These are phyloP conservation scores for Piromyces sp. DNA, from an alignment of 192 early-diverging fungal genomes.

Conservation along the genomic window DNA sequence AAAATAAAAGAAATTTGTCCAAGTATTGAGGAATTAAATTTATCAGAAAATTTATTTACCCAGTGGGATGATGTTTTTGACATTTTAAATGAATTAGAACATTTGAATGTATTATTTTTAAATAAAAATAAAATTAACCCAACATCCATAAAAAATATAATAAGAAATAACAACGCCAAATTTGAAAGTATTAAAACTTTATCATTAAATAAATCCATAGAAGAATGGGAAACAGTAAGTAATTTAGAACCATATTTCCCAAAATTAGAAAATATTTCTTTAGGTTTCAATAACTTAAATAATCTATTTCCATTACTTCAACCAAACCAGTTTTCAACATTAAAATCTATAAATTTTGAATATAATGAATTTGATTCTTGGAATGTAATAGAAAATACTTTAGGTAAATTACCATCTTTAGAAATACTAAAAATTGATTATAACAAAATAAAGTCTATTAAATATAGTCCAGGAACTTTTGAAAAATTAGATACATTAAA, in stretches of 20 bases:
- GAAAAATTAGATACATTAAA: background rate
- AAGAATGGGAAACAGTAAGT: slow-evolving; percentile 13
- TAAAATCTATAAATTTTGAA: slow-evolving; percentile 17
- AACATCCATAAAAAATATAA: background rate
- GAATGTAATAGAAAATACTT: slow-evolving; percentile 4
- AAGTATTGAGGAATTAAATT: slow-evolving; percentile 19
- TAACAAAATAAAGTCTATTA: background rate
- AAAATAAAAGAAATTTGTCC: slow-evolving; percentile 6
- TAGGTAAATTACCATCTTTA: background rate
- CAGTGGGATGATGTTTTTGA: slow-evolving; percentile 13
- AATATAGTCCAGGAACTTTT: background rate
- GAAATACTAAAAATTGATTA: background rate
- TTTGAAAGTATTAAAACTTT: slow-evolving; percentile 11
- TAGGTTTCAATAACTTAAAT: slow-evolving; percentile 18
- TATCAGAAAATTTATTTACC: slow-evolving; percentile 18
- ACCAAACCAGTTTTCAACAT: slow-evolving; percentile 1
- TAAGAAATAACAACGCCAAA: background rate
- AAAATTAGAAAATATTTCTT: slow-evolving; percentile 13
- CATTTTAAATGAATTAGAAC: slow-evolving; percentile 12
- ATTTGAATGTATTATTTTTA: slow-evolving; percentile 14
- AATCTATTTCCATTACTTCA: background rate
- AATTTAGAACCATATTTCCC: slow-evolving; percentile 7
- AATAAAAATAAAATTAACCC: slow-evolving; percentile 7
- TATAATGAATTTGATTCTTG: slow-evolving; percentile 13
- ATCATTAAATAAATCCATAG: slow-evolving; percentile 12